These are phyloP conservation scores for Sindora glabra DNA, from an alignment of 306 rosid species.

Conservation along the genomic window DNA sequence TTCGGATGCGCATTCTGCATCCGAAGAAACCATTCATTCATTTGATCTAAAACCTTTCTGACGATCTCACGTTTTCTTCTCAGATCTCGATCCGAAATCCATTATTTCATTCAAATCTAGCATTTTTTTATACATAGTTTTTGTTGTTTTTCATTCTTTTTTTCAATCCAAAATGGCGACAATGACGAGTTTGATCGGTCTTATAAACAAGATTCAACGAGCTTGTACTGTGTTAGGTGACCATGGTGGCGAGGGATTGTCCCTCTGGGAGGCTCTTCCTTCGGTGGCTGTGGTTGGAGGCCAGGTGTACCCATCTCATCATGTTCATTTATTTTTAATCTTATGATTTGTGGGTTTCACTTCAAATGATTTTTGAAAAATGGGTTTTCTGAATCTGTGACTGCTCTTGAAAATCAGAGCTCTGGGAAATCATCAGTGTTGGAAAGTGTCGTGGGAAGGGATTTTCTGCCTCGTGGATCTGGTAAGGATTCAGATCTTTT, in stretches of 20 bases:
- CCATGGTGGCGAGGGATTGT: conserved; percentile 95
- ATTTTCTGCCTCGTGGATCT: conserved; percentile 98
- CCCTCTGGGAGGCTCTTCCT: conserved; percentile 99
- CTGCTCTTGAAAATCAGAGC: conserved; percentile 39
- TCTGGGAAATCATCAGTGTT: conserved; percentile 95
- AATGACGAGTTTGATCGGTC: conserved; percentile 98
- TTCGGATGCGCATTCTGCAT: too few relatives aligned
- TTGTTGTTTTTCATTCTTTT: conserved; percentile 3
- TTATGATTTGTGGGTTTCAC: too few relatives aligned
- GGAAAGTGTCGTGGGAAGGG: conserved; percentile 98
- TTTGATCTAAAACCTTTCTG: background rate
- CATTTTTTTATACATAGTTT: background rate
- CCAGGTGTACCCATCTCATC: conserved; percentile 71
- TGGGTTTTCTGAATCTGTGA: background rate
- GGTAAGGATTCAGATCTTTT: conserved; percentile 39
- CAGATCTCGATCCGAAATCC: conserved; percentile 7
- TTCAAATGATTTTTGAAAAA: too few relatives aligned
- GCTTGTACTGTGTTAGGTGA: conserved; percentile 97
- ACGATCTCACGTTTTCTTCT: conserved; percentile 13
- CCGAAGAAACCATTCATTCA: conserved; percentile 18
- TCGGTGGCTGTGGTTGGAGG: conserved; percentile 99
- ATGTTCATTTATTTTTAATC: background rate
- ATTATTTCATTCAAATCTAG: background rate
- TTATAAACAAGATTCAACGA: conserved; percentile 85
- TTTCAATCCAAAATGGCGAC: conserved; percentile 70